Evolutionary conservation across 2,329 filamentous ascomycete species (phyloP).

Genomic region (Myriangium duriaei): DNA sequence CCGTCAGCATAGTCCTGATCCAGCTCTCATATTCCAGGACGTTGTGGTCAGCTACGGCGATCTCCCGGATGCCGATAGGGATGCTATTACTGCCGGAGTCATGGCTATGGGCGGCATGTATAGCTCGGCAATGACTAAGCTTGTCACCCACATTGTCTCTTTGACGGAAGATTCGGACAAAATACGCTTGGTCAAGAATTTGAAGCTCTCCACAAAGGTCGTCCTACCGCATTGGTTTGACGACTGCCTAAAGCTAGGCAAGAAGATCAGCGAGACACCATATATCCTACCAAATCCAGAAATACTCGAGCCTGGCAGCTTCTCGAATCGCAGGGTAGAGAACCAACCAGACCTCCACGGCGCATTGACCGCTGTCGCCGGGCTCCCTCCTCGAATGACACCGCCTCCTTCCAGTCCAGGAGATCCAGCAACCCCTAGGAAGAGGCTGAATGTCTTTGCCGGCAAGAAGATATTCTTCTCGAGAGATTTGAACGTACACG

Average conservation of each 20-base stretch:
- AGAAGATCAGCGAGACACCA: constrained; percentile 76
- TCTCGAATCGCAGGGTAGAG: constrained; percentile 14
- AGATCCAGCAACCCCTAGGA: constrained; percentile 30
- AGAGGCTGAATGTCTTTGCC: constrained; percentile 59
- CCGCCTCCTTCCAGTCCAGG: constrained; percentile 22
- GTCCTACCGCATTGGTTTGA: constrained; percentile 97
- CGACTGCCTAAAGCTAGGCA: constrained; percentile 85
- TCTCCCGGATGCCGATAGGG: constrained; percentile 74
- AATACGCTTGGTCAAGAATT: constrained; percentile 49
- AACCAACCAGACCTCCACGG: constrained; percentile 46
- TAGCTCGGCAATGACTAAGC: constrained; percentile 54
- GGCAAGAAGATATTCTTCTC: constrained; percentile 68
- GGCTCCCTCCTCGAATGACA: constrained; percentile 23
- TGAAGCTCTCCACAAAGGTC: constrained; percentile 52
- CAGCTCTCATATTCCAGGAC: constrained; percentile 76
- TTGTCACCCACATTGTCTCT: constrained; percentile 82
- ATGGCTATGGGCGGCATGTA: constrained; percentile 81
- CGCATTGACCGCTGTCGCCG: constrained; percentile 46
- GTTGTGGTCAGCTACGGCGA: constrained; percentile 74
- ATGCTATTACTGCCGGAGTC: constrained; percentile 81
- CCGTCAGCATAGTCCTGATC: constrained; percentile 80
- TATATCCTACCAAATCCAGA: constrained; percentile 80
- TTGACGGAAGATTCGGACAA: constrained; percentile 63
- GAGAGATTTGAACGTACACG: constrained; percentile 57
- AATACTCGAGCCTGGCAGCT: constrained; percentile 41